These are phyloP conservation scores for Melampsora americana DNA, from an alignment of 1,284 basidiomycete species.

Conservation along the genomic window DNA sequence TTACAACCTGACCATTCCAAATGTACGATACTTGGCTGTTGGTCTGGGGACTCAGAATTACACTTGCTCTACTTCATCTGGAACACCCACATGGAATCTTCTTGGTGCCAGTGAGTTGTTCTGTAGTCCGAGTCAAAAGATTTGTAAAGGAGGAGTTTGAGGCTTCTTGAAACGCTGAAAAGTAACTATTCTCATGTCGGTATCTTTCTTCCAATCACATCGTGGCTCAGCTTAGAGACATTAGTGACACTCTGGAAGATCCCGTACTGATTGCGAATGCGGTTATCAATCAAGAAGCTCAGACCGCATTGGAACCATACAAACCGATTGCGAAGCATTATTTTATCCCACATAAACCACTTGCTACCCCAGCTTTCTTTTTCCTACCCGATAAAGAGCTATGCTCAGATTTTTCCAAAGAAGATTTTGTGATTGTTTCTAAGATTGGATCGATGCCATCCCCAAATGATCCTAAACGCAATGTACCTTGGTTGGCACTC, in stretches of 20 bases:
- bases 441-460: neutral
- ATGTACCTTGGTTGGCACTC: neutral
- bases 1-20: neutral
- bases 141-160: neutral
- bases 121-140: no score
- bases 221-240: neutral
- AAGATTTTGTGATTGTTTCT: neutral
- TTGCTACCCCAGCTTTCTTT: neutral
- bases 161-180: no score
- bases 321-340: neutral
- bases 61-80: neutral
- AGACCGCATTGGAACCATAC: neutral
- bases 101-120: neutral
- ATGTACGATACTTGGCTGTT: neutral
- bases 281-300: neutral
- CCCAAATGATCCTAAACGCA: neutral
- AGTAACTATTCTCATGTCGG: no score
- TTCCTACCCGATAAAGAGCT: neutral
- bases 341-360: neutral
- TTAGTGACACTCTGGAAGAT: neutral
- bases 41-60: neutral
- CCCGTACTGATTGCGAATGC: neutral
- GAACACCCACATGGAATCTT: neutral
- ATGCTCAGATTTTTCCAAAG: no score
- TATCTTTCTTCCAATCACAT: neutral